Base-by-base conservation (phyloP, 1,284 basidiomycete species). In the Cryptococcus hybrid region DNA sequence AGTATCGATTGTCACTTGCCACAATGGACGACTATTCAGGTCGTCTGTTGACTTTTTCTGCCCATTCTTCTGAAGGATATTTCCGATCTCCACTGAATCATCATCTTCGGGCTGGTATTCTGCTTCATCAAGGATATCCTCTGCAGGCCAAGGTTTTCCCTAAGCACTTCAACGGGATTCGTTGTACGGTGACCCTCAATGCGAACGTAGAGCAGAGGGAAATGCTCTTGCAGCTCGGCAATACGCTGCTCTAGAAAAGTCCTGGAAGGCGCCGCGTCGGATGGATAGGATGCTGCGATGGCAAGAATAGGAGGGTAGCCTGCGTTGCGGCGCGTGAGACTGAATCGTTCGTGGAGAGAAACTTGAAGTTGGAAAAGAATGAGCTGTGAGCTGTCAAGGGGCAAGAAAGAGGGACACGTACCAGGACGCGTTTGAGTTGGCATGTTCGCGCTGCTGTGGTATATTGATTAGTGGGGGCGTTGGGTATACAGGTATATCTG, bases 71-170 rank as follows among this genome's bases (percentile, higher is more conserved):
- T 18, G 34, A 36, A 24, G 7, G 13, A 51, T 36, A 8, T 38
- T 42, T 7, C 13, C 50, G 11, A 39, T 15, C 37, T n/a, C 50
- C 15, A 15, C 15, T 18, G 12, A 35, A 30, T 30, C 88, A 1
- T 90, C 88, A 85, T 40, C 89, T 6, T 80, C 90, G 34, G 80
- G 90, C 51, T 88, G 89, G 34, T 34, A 47, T 13, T 42, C 37
- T 4, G 34, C 47, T 8, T 48, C 38, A 15, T 35, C n/a, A 12
- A 70, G 45, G 47, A 68, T 48, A 8, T 64, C 54, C 3, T 53
- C 54, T 5, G 59, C 30, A n/a, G 35, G 13, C 64, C 63, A 66
- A 34, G 49, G 44, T 56, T 9, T 3, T 52, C 42, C n/a, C 59
- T 24, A 15, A 47, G 49, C 34, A 49, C 18, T 24, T 61, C 56